A percentile compares a stretch with the other conserved stretches of the same genome.
Conservation (phyloP, 2,329 filamentous ascomycete genomes). For the Xylariales sp. region DNA sequence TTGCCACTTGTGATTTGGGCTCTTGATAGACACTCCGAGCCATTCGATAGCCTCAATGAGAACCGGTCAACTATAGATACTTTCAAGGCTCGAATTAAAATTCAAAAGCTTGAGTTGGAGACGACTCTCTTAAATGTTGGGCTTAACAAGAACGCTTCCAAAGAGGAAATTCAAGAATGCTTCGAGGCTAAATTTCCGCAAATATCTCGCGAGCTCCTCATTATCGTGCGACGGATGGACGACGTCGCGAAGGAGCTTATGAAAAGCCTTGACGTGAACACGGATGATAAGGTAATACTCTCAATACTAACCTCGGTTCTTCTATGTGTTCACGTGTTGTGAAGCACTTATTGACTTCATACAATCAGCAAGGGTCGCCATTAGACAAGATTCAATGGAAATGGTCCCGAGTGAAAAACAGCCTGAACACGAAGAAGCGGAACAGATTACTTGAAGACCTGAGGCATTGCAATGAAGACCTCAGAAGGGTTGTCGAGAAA, state of each 20-base stretch:
- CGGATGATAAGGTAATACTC: slow-evolving; percentile 13
- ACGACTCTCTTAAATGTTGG: slow-evolving; percentile 12
- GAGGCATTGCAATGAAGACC: slow-evolving; percentile 14
- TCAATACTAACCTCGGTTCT: not conserved
- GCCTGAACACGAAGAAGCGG: slow-evolving; percentile 19
- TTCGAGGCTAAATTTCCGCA: slow-evolving; percentile 20
- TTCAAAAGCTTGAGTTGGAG: slow-evolving; percentile 21
- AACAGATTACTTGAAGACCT: slow-evolving; percentile 17
- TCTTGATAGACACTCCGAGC: slow-evolving; percentile 23
- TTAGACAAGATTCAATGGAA: slow-evolving; percentile 11
- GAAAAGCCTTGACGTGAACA: slow-evolving; percentile 10
- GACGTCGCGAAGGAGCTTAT: slow-evolving; percentile 5
- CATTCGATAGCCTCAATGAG: slow-evolving; percentile 18
- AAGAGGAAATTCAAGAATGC: slow-evolving; percentile 14
- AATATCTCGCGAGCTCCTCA: slow-evolving; percentile 20
- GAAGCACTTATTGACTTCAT: slow-evolving; percentile 4
- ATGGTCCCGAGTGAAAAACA: slow-evolving; percentile 22
- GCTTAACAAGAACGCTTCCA: slow-evolving; percentile 11
- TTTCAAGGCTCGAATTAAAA: slow-evolving; percentile 15
- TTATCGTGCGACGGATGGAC: slow-evolving; percentile 17
- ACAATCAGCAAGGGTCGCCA: slow-evolving; percentile 4
- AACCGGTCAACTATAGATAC: slow-evolving; percentile 17
- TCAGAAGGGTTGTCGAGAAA: slow-evolving; percentile 19
- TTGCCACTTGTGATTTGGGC: slow-evolving; percentile 22
- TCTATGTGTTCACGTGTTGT: not conserved